Base-by-base conservation (phyloP, 495 filamentous ascomycete genomes). In the Hypoxylon cercidicola region DNA sequence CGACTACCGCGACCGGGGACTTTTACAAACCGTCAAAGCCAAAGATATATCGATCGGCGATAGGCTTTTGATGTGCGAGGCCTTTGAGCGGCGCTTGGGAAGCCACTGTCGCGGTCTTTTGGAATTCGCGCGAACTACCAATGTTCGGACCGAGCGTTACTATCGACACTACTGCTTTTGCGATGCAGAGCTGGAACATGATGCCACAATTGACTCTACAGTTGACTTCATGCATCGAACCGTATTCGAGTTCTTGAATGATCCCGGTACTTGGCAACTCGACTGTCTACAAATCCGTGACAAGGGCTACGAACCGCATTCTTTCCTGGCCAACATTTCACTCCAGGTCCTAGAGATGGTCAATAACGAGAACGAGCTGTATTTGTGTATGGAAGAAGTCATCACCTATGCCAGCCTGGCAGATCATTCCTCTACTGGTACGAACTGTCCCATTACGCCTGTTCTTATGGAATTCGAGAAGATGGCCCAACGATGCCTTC, bases 151-250 rank as follows among this genome's bases (percentile, higher is more conserved):
- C n/a, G n/a, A n/a, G n/a, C n/a, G n/a, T n/a, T n/a, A n/a, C n/a
- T n/a, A n/a, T n/a, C 0, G 18, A 7, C 18, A 51, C 13, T 10
- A 37, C 16, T 60, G 35, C 34, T 23, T 37, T 4, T 64, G 37
- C 19, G n/a, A 15, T 18, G 16, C 1, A 11, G 28, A 0, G 44
- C n/a, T 28, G 6, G 30, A 49, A 0, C 43, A 57, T 4, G 41
- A 61, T 35, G 4, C 0, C 0, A 28, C 13, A 11, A 15, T 61
- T 8, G 51, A 68, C 34, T 40, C 30, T 12, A 57, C 3, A 10
- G 59, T 72, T 0, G 18, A 34, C 9, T 73, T 73, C 32, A 62
- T 73, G 55, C 71, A 73, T 23, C 68, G 71, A 0, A 63, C 64
- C 5, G 64, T 73, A 8, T 62, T 62, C 52, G 30, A 30, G 48